phyloP scores from a whole-genome alignment of 768 basidiomycete species.

The Suillus spraguei region DNA sequence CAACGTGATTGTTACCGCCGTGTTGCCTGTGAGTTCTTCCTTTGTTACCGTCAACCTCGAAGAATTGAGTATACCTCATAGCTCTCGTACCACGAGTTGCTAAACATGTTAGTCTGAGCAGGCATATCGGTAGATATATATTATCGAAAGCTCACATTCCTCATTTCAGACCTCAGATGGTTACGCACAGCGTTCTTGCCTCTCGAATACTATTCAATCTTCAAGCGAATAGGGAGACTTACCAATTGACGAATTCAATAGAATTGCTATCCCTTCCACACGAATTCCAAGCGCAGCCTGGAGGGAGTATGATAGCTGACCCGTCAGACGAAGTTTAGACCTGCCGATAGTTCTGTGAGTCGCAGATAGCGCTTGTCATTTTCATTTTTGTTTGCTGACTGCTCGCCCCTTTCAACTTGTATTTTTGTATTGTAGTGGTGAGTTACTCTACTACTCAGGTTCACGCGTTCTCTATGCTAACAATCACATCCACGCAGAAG shows the following conservation, averaged over 20 bases:
- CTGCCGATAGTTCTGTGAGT: not conserved
- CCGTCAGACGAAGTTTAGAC: not conserved
- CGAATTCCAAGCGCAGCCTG: not conserved
- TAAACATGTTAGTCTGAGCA: not conserved
- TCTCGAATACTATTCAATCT: constrained; percentile 12
- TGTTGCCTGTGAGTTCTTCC: not conserved
- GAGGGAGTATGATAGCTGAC: not conserved
- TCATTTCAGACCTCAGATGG: constrained; percentile 5
- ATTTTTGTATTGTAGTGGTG: not conserved
- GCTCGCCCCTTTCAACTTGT: not conserved
- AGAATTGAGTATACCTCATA: not conserved
- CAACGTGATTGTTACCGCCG: not conserved
- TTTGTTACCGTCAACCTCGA: not conserved
- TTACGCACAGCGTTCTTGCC: constrained; percentile 11
- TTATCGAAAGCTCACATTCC: not conserved
- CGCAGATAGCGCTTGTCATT: not conserved
- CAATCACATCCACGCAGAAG: not conserved
- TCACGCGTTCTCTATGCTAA: not conserved
- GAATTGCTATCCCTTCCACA: not conserved
- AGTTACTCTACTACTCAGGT: not conserved
- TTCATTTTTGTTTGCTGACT: not conserved
- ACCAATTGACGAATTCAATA: not conserved
- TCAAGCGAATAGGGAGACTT: not conserved
- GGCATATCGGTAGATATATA: no score
- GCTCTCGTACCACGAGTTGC: constrained; percentile 1